Evolutionary conservation across 2,329 filamentous ascomycete genomes (phyloP), one percentile per base, ranked within the genome.

Genomic region (Diaporthe citri): DNA sequence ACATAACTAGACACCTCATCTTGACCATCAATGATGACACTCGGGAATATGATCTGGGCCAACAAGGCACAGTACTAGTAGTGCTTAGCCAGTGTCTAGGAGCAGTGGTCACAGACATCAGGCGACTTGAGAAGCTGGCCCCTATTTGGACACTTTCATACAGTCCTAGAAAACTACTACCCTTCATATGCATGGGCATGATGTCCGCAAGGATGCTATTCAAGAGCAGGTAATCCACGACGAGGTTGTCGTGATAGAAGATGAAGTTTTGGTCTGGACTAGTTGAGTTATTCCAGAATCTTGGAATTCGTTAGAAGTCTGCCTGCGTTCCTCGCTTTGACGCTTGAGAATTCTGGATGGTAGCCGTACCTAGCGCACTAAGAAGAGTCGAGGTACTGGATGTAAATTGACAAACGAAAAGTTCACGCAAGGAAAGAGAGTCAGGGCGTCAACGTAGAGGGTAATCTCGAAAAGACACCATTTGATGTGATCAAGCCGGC

Each of bases 111-210:
- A 13, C 28, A 52, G 15, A 25, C 51, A 52, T 7, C n/a, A 52
- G 51, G n/a, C 51, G n/a, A 7, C 51, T 15, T 13, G 51, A 8
- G 6, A 7, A 28, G n/a, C 2, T 28, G 9, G n/a, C 12, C 12
- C 12, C n/a, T 15, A 52, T 2, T 12, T 52, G n/a, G 12, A 12
- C n/a, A 1, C 0, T 28, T 28, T 15, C 12, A 52, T 15, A 10
- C 1, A 15, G 12, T 25, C n/a, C 12, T 15, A 1, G n/a, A 15
- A 3, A 20, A 28, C 3, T 12, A 13, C 5, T 4, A 15, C 8
- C 10, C 10, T n/a, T 22, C 48, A 51, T 25, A 25, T 51, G 10
- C 48, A 12, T 10, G 10, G 22, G 22, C 17, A 10, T 4, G 7
- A 22, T 48, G 20, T 10, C 17, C 8, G 0, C 10, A 3, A 48